phyloP scores from a whole-genome alignment of 371 early-diverging fungal genomes.

The Rhizopus arrhizus region DNA sequence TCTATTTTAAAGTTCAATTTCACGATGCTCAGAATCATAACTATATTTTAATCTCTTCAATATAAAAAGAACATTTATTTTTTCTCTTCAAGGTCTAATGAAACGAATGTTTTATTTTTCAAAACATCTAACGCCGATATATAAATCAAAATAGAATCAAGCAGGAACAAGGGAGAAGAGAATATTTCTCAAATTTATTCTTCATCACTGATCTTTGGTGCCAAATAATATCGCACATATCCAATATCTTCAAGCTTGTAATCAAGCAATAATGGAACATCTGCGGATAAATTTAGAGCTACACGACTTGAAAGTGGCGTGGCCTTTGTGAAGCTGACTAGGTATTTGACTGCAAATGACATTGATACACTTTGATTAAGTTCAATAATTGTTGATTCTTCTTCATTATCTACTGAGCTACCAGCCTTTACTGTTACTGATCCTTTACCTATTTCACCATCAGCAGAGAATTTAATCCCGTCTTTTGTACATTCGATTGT shows the following conservation, averaged over 20 bases:
- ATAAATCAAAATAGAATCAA: too few species aligned
- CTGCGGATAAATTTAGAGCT: slow-evolving; percentile 79
- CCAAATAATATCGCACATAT: slow-evolving; percentile 91
- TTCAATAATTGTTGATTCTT: slow-evolving; percentile 75
- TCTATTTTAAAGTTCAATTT: too few species aligned
- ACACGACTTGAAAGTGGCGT: slow-evolving; percentile 84
- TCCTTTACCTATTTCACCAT: slow-evolving; percentile 91
- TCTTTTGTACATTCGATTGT: slow-evolving; percentile 91
- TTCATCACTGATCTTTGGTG: slow-evolving; percentile 55
- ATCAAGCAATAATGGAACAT: slow-evolving; percentile 92
- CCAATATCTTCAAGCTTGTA: slow-evolving; percentile 91
- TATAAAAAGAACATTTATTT: too few species aligned
- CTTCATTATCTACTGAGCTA: slow-evolving; percentile 78
- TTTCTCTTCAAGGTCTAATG: too few species aligned
- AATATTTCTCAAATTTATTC: slow-evolving; percentile 5
- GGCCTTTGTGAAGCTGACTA: slow-evolving; percentile 94
- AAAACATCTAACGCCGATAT: too few species aligned
- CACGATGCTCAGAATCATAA: too few species aligned
- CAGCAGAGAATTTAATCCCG: slow-evolving; percentile 86
- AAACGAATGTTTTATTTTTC: too few species aligned
- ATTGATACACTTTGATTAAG: slow-evolving; percentile 80
- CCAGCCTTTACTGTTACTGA: slow-evolving; percentile 80
- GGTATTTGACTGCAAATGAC: slow-evolving; percentile 93
- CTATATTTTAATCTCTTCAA: too few species aligned
- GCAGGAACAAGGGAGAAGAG: too few species aligned